Evolutionary conservation across 2,329 filamentous ascomycete species (phyloP), one percentile per base, ranked within the genome.

Genomic region (Diaporthe eres): DNA sequence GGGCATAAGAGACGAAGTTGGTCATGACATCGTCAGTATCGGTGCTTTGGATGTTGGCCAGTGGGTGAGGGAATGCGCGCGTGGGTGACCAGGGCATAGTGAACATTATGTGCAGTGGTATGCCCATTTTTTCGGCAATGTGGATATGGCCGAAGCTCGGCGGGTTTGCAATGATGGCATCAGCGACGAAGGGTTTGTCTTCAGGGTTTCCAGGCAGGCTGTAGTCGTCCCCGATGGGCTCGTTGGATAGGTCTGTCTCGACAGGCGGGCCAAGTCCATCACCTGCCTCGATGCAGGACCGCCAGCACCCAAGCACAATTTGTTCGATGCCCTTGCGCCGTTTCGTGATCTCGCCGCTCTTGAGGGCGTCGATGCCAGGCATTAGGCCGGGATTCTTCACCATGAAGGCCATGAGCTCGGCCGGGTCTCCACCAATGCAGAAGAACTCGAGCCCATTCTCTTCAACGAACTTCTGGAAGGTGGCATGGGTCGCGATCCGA

Each of bases 21-120:
- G 94, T 93, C 75, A 95, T 89, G n/a, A 90, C 90, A 7, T 91
- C 88, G 79, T 97, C 94, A 1, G 93, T 93, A 79, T 95, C 95
- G 0, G 92, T 91, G 1, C 91, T 92, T 77, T 94, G 90, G 74
- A 98, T 92, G 78, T 97, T 96, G 0, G 95, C 95, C 34, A 98
- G 87, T 0, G 95, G 95, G 80, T 98, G 95, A 0, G 95, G 94
- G 78, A 98, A 98, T 0, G 93, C 91, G 81, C 94, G 92, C 0
- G 95, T 98, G 0, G 95, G 93, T 1, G 94, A 94, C 93, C 95
- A 98, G 0, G 95, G 95, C 95, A 98, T 98, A 1, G 95, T 98
- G 84, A 98, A 98, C 94, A 98, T 97, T 83, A 98, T 91, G 79
- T 95, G 94, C 12, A 95, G 81, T 0, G 94, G 94, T 67, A 95